Base-by-base conservation (phyloP, 306 rosid genomes). In the Begonia masoniana region DNA sequence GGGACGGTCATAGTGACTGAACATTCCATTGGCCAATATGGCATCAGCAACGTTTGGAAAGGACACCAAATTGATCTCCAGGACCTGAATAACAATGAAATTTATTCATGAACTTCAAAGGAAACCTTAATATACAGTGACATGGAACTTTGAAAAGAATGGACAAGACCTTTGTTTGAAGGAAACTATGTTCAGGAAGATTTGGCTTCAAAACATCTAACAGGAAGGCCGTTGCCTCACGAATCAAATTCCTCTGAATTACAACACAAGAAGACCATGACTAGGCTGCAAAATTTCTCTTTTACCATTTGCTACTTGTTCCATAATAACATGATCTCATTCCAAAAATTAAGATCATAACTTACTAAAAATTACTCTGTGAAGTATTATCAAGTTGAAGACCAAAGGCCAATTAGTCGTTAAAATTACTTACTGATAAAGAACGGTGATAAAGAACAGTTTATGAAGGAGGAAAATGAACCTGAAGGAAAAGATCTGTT, bases 41-140 rank as follows among this genome's bases (percentile, higher is more conserved):
- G 99, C 99, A 67, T 92, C 99, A 24, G 99, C 99, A 16, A 92
- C 99, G 71, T 86, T 92, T 16, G 99, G 99, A 59, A 86, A 92
- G 46, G 96, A 86, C 59, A 92, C 96, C 65, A 92, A 73, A 82
- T 92, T 92, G 76, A 92, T 86, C 68, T 92, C 99, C 65, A 92
- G 74, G 62, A 88, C 97, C 97, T 88, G 70, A 31, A 31, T 70
- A 26, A 45, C 64, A 52, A 46, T 54, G 41, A 53, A 51, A 67
- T 53, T 57, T 52, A 26, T 75, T 43, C 62, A 50, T 41, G 62
- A 60, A 31, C 68, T 52, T 49, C 52, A 54, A n/a, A 7, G 6
- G 13, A 69, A 73, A 36, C 55, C 15, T 50, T 21, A 60, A 19
- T 15, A 57, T 50, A 23, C 15, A 63, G 56, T 14, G 47, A 52